phyloP scores from a whole-genome alignment of 1,139 yeast species.

The Blastobotrys capitulatus region DNA sequence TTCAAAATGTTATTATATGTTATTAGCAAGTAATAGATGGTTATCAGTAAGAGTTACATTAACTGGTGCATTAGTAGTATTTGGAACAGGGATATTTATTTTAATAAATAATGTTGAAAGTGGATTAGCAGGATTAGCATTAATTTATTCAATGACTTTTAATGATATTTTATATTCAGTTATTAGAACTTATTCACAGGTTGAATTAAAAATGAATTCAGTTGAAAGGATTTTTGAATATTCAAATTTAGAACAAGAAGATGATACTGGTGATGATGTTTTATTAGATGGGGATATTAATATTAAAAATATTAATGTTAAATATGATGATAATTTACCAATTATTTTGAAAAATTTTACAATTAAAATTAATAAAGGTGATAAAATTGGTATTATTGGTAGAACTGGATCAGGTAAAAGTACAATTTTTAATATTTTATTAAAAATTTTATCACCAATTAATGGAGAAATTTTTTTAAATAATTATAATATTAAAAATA shows the following conservation, averaged over 20 bases:
- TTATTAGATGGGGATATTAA: conserved; percentile 48
- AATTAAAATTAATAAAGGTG: conserved; percentile 42
- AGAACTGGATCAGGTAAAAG: conserved; percentile 78
- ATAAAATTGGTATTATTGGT: conserved; percentile 68
- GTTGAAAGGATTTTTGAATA: conserved; percentile 69
- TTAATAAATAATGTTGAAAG: conserved; percentile 65
- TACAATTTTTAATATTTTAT: conserved; percentile 58
- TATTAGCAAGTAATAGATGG: conserved; percentile 95
- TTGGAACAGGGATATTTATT: conserved; percentile 80
- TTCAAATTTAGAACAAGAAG: conserved; percentile 48
- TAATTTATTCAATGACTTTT: conserved; percentile 84
- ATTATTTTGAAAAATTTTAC: conserved; percentile 53
- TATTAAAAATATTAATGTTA: conserved; percentile 53
- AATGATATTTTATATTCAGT: conserved; percentile 95
- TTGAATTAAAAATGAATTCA: conserved; percentile 75
- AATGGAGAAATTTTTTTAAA: too few relatives aligned
- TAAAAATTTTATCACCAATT: conserved; percentile 50
- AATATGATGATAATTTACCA: conserved; percentile 72
- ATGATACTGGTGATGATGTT: not conserved
- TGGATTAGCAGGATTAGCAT: conserved; percentile 89
- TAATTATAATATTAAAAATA: conserved; percentile 31
- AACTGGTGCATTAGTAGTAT: conserved; percentile 78
- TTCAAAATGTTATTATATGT: conserved; percentile 91
- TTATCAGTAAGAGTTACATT: conserved; percentile 85
- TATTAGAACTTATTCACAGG: conserved; percentile 61